Evolutionary conservation across 768 basidiomycete species (phyloP), one percentile per base, ranked within the genome.

Genomic region (Sarcodon sp.): DNA sequence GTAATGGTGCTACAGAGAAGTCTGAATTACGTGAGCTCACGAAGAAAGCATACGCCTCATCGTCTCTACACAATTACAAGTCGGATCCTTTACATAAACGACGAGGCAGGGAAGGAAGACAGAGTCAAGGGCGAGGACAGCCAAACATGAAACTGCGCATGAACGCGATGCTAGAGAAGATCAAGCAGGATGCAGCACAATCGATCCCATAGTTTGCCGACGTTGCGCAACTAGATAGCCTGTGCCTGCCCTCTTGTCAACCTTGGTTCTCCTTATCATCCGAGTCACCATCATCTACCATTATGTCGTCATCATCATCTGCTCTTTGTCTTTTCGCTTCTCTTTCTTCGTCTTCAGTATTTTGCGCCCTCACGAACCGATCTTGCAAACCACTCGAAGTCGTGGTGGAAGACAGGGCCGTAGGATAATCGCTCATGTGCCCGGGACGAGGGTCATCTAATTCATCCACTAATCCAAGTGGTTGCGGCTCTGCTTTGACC

Each of bases 131-230:
- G 21, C 21, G 21, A 27, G 21, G 21, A 27, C 21, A 80, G 55
- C 79, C 79, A n/a, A 70, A 77, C 59, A 92, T 94, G 90, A 85
- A 83, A 57, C 64, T 85, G 44, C 80, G 89, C 45, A 93, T 94
- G 88, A 77, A 79, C 52, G 80, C 76, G 31, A 72, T 94, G 72
- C 72, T 94, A 50, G 87, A 89, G 61, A 82, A 83, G 64, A 91
- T 94, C 54, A 84, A 87, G 61, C 50, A 31, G 36, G 15, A 11
- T 47, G 18, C 38, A 36, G 13, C 50, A 31, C 47, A 35, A n/a
- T 15, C 32, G 5, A 41, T 41, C 39, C 7, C 8, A 16, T 15
- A 38, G 39, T 15, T 41, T 4, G 27, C 27, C 11, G 39, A 13
- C 39, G 21, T 27, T 4, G 39, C 3, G 39, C 16, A 13, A 41